These are phyloP conservation scores for Avena insularis DNA, from an alignment of 176 grass and related monocot species.

Conservation along the genomic window DNA sequence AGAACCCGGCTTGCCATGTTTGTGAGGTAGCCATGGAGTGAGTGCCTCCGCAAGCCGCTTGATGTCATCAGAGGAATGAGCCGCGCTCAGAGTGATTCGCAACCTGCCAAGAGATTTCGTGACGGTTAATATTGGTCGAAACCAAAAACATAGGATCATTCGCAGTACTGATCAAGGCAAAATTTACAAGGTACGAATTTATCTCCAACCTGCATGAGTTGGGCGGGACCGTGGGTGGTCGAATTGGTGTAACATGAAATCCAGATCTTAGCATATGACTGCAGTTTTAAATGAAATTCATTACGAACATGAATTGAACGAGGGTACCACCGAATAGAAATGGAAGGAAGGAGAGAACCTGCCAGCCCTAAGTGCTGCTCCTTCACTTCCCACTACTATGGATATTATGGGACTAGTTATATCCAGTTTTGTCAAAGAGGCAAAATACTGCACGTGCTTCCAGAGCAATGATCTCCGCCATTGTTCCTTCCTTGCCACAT, in stretches of 20 bases:
- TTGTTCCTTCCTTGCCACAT: conserved; percentile 74
- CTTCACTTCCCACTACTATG: too few relatives aligned
- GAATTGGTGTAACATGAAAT: conserved; percentile 88
- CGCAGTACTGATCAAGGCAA: not conserved
- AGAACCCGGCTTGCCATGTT: conserved; percentile 23
- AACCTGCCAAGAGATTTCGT: conserved; percentile 55
- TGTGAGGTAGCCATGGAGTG: conserved; percentile 56
- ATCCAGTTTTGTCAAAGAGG: conserved; percentile 58
- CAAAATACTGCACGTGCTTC: conserved; percentile 77
- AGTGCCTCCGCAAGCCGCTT: conserved; percentile 63
- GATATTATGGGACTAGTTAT: conserved; percentile 38
- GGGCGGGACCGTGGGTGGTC: conserved; percentile 84
- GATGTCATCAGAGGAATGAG: conserved; percentile 81
- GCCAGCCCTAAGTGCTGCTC: conserved; percentile 66
- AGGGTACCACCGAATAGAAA: not conserved
- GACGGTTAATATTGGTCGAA: conserved; percentile 7
- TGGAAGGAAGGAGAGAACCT: conserved; percentile 56
- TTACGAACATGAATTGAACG: not conserved
- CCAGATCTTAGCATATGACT: conserved; percentile 88
- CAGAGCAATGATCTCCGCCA: conserved; percentile 81
- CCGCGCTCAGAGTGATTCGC: conserved; percentile 78
- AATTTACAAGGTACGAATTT: not conserved
- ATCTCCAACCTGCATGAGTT: conserved; percentile 78
- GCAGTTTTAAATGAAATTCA: conserved; percentile 29
- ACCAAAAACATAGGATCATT: not conserved